These are phyloP conservation scores for Aspergillus sp. DNA, from an alignment of 2,329 filamentous ascomycete species.

Conservation along the genomic window DNA sequence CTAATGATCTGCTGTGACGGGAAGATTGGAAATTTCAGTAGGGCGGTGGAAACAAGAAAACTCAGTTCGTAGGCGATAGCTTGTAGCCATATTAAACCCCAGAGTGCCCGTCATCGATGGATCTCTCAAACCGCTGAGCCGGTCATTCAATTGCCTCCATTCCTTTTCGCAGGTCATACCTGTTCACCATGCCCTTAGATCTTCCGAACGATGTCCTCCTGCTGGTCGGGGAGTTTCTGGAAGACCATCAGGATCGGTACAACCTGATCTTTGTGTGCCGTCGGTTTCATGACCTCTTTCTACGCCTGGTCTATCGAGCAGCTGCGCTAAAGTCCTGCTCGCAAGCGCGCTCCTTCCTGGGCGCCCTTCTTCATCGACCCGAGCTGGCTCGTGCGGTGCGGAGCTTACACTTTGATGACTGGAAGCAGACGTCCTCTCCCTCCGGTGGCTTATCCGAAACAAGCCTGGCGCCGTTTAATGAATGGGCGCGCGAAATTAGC, in stretches of 20 bases:
- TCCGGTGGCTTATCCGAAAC: background rate
- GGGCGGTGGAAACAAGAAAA: conserved; percentile 7
- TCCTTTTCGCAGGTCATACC: conserved; percentile 1
- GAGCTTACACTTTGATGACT: conserved; percentile 20
- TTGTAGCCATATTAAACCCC: conserved; percentile 4
- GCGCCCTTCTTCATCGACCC: conserved; percentile 18
- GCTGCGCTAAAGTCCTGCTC: conserved; percentile 17
- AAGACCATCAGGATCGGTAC: conserved; percentile 23
- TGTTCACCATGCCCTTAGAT: conserved; percentile 19
- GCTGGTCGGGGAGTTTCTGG: conserved; percentile 25
- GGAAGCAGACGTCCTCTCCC: conserved; percentile 11
- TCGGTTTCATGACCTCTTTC: conserved; percentile 27
- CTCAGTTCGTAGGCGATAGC: background rate
- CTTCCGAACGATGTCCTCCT: conserved; percentile 29
- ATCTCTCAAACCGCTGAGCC: background rate
- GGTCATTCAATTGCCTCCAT: background rate
- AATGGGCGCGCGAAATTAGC: conserved; percentile 10
- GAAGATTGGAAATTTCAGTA: background rate
- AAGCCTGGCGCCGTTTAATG: conserved; percentile 9
- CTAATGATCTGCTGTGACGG: conserved; percentile 7
- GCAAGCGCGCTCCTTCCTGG: conserved; percentile 20
- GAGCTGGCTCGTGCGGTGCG: conserved; percentile 23
- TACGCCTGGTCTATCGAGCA: conserved; percentile 20
- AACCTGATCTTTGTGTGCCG: conserved; percentile 24
- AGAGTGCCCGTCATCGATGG: background rate